phyloP scores from a whole-genome alignment of 148 eudicot genomes.

The Polygonum maritimum region DNA sequence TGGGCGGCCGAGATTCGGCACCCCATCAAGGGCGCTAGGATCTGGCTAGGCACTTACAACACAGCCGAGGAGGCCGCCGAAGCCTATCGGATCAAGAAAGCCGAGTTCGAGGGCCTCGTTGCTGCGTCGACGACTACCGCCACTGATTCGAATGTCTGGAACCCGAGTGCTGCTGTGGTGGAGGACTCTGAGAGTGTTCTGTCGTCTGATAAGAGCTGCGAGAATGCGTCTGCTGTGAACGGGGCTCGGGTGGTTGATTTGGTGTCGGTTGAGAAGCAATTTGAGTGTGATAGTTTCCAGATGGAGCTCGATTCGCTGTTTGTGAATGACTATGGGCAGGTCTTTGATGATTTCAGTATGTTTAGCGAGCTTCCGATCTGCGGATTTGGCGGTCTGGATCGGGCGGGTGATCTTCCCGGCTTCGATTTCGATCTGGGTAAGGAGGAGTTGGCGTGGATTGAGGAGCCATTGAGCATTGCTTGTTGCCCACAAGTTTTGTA shows the following conservation, averaged over 20 bases:
- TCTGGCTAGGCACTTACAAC: conserved; percentile 76
- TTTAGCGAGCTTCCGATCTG: conserved; percentile 26
- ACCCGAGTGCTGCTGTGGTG: not conserved
- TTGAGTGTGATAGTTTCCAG: conserved; percentile 26
- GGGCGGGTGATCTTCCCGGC: conserved; percentile 41
- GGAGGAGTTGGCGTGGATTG: conserved; percentile 48
- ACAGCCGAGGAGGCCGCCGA: conserved; percentile 68
- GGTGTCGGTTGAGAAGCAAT: not conserved
- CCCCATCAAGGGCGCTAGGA: conserved; percentile 43
- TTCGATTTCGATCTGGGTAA: conserved; percentile 53
- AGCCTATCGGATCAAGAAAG: conserved; percentile 45
- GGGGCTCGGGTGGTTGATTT: not conserved
- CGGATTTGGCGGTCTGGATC: conserved; percentile 19
- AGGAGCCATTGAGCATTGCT: conserved; percentile 50
- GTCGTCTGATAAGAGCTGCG: not conserved
- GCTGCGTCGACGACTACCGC: not conserved
- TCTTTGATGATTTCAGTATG: conserved; percentile 26
- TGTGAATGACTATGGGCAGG: conserved; percentile 24
- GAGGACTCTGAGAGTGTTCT: not conserved
- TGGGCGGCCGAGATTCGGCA: conserved; percentile 93
- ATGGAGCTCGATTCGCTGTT: conserved; percentile 32
- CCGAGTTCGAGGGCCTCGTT: conserved; percentile 22
- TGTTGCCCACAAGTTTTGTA: conserved; percentile 39
- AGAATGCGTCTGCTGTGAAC: not conserved
- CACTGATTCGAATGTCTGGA: not conserved